Percentiles rank a stretch among this genome's conserved stretches.
These are phyloP conservation scores for Acanthamoeba quina DNA, from an alignment of 208 protist species.

Conservation along the genomic window DNA sequence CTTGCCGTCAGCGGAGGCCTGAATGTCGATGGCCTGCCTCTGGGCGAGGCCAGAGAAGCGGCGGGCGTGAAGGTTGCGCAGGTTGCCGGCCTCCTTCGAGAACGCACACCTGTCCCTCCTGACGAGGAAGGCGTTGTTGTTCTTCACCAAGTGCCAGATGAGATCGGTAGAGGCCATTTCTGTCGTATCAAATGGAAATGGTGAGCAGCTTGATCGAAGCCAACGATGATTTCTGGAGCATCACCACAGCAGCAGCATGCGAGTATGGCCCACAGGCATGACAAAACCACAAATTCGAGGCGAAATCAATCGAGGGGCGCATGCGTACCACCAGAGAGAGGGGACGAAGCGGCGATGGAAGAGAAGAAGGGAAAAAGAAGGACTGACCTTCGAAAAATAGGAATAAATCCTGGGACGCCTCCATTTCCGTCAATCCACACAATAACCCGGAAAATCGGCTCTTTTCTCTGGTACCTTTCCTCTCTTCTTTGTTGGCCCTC, in stretches of 20 bases:
- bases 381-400: conserved; percentile 14
- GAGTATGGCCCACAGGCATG: too few species aligned
- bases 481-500: neutral
- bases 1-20: conserved; percentile 43
- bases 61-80: conserved; percentile 72
- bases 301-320: neutral
- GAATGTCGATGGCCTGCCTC: conserved; percentile 58
- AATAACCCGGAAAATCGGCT: neutral
- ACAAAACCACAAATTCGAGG: neutral
- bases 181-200: too few species aligned
- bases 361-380: conserved; percentile 38
- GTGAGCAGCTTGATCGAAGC: too few species aligned
- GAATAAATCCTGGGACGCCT: neutral
- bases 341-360: conserved; percentile 44
- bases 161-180: conserved; percentile 76
- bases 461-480: neutral
- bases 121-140: conserved; percentile 76
- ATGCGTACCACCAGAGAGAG: neutral
- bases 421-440: neutral
- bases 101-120: conserved; percentile 44
- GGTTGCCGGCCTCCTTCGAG: conserved; percentile 76
- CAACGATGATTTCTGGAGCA: too few species aligned
- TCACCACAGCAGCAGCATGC: too few species aligned
- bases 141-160: conserved; percentile 74
- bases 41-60: conserved; percentile 77